phyloP scores from a whole-genome alignment of 2,329 filamentous ascomycete genomes.

The Mycosphaerella sp. region DNA sequence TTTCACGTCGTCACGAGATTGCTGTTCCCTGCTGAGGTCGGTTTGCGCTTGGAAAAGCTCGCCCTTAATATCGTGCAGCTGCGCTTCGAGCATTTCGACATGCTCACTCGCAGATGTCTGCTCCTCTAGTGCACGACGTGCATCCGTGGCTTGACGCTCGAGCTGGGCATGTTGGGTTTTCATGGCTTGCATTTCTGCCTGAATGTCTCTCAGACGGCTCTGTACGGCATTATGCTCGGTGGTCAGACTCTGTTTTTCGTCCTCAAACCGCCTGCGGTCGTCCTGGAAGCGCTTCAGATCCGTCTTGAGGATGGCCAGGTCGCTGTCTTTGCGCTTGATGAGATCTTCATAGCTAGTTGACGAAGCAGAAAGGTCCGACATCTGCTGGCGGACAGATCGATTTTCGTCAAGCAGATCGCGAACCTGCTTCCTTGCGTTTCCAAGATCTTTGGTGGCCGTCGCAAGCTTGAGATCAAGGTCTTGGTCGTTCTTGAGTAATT shows the following conservation, averaged over 20 bases:
- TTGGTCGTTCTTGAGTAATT: conserved; percentile 77
- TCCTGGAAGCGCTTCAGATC: conserved; percentile 79
- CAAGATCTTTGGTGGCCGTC: conserved; percentile 70
- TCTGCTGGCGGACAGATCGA: conserved; percentile 72
- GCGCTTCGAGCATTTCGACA: conserved; percentile 77
- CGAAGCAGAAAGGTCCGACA: conserved; percentile 79
- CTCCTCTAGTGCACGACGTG: conserved; percentile 77
- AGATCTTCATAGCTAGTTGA: conserved; percentile 95
- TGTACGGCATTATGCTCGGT: conserved; percentile 75
- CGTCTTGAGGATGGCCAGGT: conserved; percentile 73
- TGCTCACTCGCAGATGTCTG: conserved; percentile 86
- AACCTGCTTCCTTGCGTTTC: conserved; percentile 65
- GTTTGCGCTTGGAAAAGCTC: conserved; percentile 79
- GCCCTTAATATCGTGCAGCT: conserved; percentile 79
- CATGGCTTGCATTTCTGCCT: conserved; percentile 82
- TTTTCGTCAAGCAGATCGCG: conserved; percentile 75
- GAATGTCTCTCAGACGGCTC: conserved; percentile 70
- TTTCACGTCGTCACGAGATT: conserved; percentile 89
- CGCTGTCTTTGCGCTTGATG: conserved; percentile 88
- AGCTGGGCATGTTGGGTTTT: conserved; percentile 76
- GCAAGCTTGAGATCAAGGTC: conserved; percentile 82
- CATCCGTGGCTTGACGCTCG: conserved; percentile 81
- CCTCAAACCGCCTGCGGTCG: conserved; percentile 70
- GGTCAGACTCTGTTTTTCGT: conserved; percentile 65
- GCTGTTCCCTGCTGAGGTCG: conserved; percentile 82